Conservation (phyloP, 1,139 yeast genomes). For the Pichia sp. region DNA sequence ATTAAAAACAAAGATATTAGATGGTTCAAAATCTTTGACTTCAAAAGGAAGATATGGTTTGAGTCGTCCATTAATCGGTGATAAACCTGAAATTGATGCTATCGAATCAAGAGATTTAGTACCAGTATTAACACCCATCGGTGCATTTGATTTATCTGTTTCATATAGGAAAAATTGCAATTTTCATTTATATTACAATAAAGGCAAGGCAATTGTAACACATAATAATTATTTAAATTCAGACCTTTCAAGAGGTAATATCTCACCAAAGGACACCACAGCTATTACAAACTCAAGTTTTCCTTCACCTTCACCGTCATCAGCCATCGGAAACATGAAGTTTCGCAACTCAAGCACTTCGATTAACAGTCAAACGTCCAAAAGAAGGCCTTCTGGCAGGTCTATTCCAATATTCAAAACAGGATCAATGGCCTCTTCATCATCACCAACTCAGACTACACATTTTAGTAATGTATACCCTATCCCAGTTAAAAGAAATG, state of each 20-base stretch:
- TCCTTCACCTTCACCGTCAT: background rate
- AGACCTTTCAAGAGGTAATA: too few species aligned
- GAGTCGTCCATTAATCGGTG: constrained; percentile 51
- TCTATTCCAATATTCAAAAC: constrained; percentile 55
- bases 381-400: constrained; percentile 27
- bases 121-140: constrained; percentile 69
- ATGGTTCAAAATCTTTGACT: constrained; percentile 71
- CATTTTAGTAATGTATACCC: constrained; percentile 30
- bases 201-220: background rate
- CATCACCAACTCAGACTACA: constrained; percentile 36
- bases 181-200: constrained; percentile 40
- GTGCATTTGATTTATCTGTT: constrained; percentile 66
- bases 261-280: too few species aligned
- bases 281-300: background rate
- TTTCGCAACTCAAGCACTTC: constrained; percentile 20
- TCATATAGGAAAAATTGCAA: constrained; percentile 69
- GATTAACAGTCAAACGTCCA: constrained; percentile 19
- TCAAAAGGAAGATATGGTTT: constrained; percentile 83
- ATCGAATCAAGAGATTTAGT: constrained; percentile 38
- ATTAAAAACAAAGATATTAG: constrained; percentile 58
- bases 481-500: constrained; percentile 36
- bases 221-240: too few species aligned
- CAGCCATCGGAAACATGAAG: constrained; percentile 16
- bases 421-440: constrained; percentile 46
- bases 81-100: constrained; percentile 9